phyloP scores from a whole-genome alignment of 164 flowering plant genomes.

The Annona cherimola region DNA sequence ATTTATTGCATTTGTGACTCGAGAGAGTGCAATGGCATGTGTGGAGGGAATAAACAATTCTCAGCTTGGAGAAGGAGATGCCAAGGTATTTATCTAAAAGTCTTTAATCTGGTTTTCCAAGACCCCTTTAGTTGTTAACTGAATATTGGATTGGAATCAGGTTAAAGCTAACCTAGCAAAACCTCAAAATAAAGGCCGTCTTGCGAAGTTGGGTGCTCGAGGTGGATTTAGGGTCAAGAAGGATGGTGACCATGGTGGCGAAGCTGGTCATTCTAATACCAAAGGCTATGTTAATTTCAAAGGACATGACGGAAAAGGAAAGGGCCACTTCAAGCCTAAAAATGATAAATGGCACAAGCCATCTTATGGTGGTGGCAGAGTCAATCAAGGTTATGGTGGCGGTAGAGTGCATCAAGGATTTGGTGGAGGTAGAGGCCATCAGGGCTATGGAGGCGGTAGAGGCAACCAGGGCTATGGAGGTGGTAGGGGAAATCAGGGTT shows the following conservation, averaged over 20 bases:
- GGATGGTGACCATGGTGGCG: constrained; percentile 11
- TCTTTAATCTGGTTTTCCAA: background rate
- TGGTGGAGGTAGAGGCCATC: constrained; percentile 16
- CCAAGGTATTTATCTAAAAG: constrained; percentile 19
- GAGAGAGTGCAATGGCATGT: constrained; percentile 43
- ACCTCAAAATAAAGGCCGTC: constrained; percentile 30
- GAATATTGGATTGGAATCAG: constrained; percentile 16
- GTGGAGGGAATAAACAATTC: constrained; percentile 32
- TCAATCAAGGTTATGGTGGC: constrained; percentile 17
- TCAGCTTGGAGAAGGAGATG: constrained; percentile 28
- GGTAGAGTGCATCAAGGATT: background rate
- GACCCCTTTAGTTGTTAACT: background rate
- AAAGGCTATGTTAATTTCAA: constrained; percentile 15
- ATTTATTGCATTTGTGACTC: constrained; percentile 30
- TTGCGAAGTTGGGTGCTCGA: constrained; percentile 30
- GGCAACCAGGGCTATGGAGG: constrained; percentile 8
- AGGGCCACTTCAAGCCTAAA: constrained; percentile 14
- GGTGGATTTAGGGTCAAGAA: constrained; percentile 33
- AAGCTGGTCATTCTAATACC: constrained; percentile 17
- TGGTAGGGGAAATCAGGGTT: background rate
- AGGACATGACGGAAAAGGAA: constrained; percentile 22
- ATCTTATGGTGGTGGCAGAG: constrained; percentile 14
- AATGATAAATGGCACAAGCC: constrained; percentile 17
- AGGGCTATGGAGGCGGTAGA: background rate
- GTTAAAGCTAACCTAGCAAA: constrained; percentile 38